Percentiles rank a stretch among this genome's conserved stretches.
phyloP scores from a whole-genome alignment of 805 yeast species.

The Saturnispora dispora region DNA sequence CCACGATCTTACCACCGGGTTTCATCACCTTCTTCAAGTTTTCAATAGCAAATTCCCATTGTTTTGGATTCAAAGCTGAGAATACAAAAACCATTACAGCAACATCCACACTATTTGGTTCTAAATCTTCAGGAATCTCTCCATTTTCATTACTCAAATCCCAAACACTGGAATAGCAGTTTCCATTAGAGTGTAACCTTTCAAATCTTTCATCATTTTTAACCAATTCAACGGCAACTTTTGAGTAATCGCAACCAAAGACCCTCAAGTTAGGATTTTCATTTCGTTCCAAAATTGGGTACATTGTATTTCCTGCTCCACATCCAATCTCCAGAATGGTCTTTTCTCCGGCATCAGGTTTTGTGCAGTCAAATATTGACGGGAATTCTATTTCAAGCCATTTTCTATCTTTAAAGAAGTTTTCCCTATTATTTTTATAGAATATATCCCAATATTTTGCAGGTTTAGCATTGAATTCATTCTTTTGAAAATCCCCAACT shows the following conservation, averaged over 20 bases:
- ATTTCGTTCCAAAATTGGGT: constrained; percentile 78
- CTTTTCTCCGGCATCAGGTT: constrained; percentile 57
- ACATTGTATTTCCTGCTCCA: constrained; percentile 96
- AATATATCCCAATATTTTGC: constrained; percentile 94
- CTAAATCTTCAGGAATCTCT: constrained; percentile 73
- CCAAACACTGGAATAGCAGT: constrained; percentile 86
- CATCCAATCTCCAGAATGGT: constrained; percentile 90
- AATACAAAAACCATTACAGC: constrained; percentile 94
- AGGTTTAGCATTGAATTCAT: constrained; percentile 71
- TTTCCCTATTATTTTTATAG: constrained; percentile 82
- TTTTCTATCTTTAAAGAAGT: constrained; percentile 92
- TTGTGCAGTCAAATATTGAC: constrained; percentile 66
- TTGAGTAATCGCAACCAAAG: constrained; percentile 83
- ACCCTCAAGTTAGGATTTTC: constrained; percentile 67
- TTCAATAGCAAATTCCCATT: constrained; percentile 75
- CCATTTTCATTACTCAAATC: constrained; percentile 77
- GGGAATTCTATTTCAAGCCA: constrained; percentile 97
- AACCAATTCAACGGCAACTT: constrained; percentile 83
- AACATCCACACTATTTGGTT: constrained; percentile 74
- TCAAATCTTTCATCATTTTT: constrained; percentile 52
- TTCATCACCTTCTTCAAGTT: constrained; percentile 68
- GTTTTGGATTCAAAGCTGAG: constrained; percentile 83
- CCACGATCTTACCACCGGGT: constrained; percentile 86
- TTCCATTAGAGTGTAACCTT: constrained; percentile 18
- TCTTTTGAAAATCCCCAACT: constrained; percentile 80